Conservation (phyloP, 345 rosid genomes). For the Eucalyptus globulus region DNA sequence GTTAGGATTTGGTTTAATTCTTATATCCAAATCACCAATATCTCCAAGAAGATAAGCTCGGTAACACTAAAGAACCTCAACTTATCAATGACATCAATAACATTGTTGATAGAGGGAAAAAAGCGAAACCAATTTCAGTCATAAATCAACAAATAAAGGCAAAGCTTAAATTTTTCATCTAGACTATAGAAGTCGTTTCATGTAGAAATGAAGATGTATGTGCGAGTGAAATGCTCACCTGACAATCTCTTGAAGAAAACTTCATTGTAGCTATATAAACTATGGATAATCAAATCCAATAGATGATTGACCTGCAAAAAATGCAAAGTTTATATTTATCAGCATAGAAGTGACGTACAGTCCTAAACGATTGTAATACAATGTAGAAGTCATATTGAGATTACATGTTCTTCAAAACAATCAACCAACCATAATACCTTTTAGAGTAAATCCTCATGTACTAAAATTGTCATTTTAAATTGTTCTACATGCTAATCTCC, state of each 20-base stretch:
- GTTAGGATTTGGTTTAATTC: constrained; percentile 71
- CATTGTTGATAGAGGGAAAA: constrained; percentile 37
- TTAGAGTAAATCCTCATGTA: no score
- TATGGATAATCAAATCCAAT: constrained; percentile 13
- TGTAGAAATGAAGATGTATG: neutral
- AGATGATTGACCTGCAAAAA: constrained; percentile 39
- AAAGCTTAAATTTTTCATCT: neutral
- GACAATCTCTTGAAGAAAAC: constrained; percentile 82
- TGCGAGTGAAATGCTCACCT: constrained; percentile 25
- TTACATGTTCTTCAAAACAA: no score
- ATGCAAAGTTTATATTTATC: neutral
- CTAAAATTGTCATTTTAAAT: no score
- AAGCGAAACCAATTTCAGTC: neutral
- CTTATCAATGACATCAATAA: constrained; percentile 96
- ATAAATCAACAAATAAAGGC: neutral
- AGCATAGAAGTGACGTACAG: neutral
- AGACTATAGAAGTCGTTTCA: neutral
- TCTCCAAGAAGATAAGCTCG: constrained; percentile 68
- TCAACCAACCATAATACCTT: no score
- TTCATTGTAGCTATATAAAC: constrained; percentile 15
- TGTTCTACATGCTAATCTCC: no score
- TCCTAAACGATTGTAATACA: neutral
- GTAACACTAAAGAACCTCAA: constrained; percentile 86
- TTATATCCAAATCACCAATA: constrained; percentile 74
- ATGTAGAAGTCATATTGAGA: neutral